Evolutionary conservation across 257 asterid genomes (phyloP).

Genomic region (Capsicum baccatum): DNA sequence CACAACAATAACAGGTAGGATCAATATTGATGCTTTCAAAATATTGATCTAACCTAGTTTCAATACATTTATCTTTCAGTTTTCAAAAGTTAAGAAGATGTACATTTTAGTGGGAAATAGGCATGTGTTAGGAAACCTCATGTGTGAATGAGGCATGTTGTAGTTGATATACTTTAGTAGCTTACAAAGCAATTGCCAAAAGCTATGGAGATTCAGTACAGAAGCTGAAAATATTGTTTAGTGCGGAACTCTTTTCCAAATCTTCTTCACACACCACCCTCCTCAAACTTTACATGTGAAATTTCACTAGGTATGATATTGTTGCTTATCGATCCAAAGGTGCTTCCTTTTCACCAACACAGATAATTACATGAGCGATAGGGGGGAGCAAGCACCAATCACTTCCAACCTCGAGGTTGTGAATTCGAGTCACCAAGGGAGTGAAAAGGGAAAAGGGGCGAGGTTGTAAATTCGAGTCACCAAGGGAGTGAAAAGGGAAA

Average conservation of each 20-base stretch:
- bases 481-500: too few species aligned
- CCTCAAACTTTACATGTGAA: too few species aligned
- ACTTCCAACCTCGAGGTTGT: too few species aligned
- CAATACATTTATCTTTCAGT: not conserved
- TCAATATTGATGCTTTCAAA: not conserved
- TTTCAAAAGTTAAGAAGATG: not conserved
- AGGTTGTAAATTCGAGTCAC: too few species aligned
- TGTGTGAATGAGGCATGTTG: not conserved
- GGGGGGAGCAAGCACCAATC: too few species aligned
- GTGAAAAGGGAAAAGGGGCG: too few species aligned
- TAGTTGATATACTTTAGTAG: not conserved
- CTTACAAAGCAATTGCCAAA: not conserved
- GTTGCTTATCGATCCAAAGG: too few species aligned
- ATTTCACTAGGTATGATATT: too few species aligned
- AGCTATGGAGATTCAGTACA: not conserved
- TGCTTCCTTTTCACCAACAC: too few species aligned
- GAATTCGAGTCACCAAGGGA: too few species aligned
- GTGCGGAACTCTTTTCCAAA: not conserved
- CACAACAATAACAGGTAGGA: constrained; percentile 10
- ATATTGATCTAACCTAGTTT: not conserved
- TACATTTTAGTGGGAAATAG: not conserved
- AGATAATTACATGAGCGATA: too few species aligned
- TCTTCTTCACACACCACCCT: not conserved
- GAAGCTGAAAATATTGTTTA: not conserved
- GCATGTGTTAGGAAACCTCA: not conserved